These are phyloP conservation scores for Xylaria scruposa DNA, from an alignment of 495 filamentous ascomycete species.

Conservation along the genomic window DNA sequence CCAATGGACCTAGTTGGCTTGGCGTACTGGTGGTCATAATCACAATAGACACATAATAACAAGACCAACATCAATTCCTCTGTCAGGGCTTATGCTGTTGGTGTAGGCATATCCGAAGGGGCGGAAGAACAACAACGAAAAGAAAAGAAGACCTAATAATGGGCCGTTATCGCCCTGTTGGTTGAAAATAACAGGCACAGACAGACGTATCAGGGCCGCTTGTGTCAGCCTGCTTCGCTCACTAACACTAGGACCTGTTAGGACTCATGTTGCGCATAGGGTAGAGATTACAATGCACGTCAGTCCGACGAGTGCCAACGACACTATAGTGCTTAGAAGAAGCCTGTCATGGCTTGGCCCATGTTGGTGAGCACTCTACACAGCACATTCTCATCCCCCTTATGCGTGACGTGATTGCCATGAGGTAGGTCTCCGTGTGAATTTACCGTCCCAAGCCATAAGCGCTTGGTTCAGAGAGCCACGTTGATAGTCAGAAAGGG, in stretches of 20 bases:
- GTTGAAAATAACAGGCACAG: slow-evolving; percentile 5
- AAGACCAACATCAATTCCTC: background rate
- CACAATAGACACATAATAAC: background rate
- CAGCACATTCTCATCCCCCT: background rate
- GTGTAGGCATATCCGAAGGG: background rate
- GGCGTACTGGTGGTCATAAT: background rate
- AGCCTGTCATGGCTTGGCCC: slow-evolving; percentile 1
- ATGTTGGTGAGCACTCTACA: background rate
- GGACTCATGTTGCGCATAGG: slow-evolving; percentile 19
- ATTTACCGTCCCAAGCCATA: background rate
- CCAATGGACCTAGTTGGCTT: slow-evolving; percentile 7
- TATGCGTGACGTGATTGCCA: slow-evolving; percentile 5
- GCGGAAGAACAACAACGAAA: background rate
- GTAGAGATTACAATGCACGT: slow-evolving; percentile 14
- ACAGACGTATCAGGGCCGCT: background rate
- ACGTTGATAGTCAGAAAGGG: slow-evolving; percentile 1
- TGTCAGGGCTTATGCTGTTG: background rate
- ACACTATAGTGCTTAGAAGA: slow-evolving; percentile 24
- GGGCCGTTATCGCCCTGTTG: background rate
- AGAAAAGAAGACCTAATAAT: background rate
- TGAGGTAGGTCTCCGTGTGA: background rate
- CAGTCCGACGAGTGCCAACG: slow-evolving; percentile 2
- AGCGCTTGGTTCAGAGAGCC: slow-evolving; percentile 8
- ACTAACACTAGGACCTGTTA: slow-evolving; percentile 21
- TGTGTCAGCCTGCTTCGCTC: slow-evolving; percentile 22